phyloP scores from a whole-genome alignment of 352 stramenopile species.

The Pythium utonaiense region DNA sequence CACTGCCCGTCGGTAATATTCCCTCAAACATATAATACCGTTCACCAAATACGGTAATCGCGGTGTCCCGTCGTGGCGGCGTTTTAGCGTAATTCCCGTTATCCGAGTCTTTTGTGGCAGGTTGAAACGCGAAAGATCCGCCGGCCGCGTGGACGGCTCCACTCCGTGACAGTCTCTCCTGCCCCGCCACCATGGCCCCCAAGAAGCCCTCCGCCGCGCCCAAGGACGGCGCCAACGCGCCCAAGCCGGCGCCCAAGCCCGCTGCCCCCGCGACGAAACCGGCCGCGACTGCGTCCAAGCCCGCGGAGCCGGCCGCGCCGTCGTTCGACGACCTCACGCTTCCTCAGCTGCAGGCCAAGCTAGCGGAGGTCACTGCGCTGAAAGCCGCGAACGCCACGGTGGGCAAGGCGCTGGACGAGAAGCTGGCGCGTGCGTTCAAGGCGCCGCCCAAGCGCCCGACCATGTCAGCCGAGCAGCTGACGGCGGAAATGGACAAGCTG shows the following conservation, averaged over 20 bases:
- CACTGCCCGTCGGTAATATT: too few relatives aligned
- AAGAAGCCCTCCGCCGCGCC: conserved; percentile 10
- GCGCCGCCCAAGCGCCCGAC: conserved; percentile 56
- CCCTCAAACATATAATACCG: too few relatives aligned
- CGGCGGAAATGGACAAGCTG: conserved; percentile 52
- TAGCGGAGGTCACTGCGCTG: conserved; percentile 30
- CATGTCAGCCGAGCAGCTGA: conserved; percentile 45
- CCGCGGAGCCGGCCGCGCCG: conserved; percentile 3
- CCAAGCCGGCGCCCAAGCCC: neutral
- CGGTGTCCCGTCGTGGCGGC: too few relatives aligned
- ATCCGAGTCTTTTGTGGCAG: neutral
- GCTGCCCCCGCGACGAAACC: too few relatives aligned
- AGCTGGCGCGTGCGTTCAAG: conserved; percentile 67
- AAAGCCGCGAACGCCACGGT: conserved; percentile 50
- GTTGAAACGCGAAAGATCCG: conserved; percentile 9
- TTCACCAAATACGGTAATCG: too few relatives aligned
- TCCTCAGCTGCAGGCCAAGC: conserved; percentile 47
- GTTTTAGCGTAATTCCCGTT: conserved; percentile 6
- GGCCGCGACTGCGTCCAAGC: neutral
- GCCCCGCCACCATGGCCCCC: neutral
- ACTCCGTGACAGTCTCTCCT: neutral
- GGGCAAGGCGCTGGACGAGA: conserved; percentile 71
- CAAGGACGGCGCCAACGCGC: neutral
- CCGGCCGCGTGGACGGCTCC: neutral
- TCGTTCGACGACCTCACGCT: conserved; percentile 23